Conservation (phyloP, 257 asterid species). For the Solanum rostratum region DNA sequence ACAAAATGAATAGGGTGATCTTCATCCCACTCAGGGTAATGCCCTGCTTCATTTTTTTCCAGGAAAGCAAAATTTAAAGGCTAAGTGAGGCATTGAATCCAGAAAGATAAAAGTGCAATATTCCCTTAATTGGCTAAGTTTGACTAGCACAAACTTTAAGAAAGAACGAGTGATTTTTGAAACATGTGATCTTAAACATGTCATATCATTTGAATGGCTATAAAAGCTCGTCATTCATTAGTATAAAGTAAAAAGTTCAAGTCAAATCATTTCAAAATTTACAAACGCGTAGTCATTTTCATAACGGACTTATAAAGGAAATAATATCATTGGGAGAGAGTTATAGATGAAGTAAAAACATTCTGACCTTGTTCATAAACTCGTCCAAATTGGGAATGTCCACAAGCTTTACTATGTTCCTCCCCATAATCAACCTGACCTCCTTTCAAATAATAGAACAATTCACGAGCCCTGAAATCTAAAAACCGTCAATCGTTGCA, state of each 20-base stretch:
- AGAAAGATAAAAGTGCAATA: neutral
- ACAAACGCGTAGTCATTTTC: neutral
- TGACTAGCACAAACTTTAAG: neutral
- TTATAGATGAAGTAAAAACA: neutral
- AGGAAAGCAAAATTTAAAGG: neutral
- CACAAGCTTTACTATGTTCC: constrained; percentile 83
- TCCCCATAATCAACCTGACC: constrained; percentile 93
- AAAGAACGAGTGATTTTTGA: neutral
- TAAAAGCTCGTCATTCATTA: neutral
- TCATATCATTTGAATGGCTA: neutral
- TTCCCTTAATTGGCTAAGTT: neutral
- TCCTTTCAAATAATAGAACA: constrained; percentile 92
- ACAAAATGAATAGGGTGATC: constrained; percentile 86
- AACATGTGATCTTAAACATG: neutral
- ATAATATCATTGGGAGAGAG: neutral
- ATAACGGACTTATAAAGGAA: neutral
- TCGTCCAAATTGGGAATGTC: constrained; percentile 73
- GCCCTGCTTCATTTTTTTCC: constrained; percentile 26
- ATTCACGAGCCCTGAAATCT: constrained; percentile 74
- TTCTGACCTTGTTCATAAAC: constrained; percentile 47
- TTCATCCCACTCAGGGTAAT: constrained; percentile 89
- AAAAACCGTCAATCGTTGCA: constrained; percentile 9
- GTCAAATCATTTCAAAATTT: neutral
- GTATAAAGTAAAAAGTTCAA: neutral
- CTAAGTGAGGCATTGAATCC: neutral